Conservation (phyloP, 1,284 basidiomycete species). For the Vanrija sp. region DNA sequence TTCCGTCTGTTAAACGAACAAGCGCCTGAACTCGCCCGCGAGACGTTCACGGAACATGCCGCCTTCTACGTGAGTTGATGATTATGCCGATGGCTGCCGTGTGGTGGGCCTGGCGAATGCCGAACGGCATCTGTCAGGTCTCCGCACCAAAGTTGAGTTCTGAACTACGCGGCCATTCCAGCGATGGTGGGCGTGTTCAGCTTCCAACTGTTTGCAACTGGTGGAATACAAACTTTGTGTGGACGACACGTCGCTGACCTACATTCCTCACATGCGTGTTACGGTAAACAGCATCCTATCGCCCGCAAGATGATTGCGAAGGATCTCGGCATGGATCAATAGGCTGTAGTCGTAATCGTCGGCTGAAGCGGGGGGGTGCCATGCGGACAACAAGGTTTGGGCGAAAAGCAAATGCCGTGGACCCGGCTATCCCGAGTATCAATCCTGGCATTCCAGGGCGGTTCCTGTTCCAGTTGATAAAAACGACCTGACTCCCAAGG, state of each 20-base stretch:
- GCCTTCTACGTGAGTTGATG: constrained; percentile 49
- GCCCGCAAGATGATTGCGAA: constrained; percentile 49
- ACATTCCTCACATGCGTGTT: background rate
- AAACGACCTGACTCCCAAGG: too few species aligned
- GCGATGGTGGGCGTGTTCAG: too few species aligned
- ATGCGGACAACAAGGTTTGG: background rate
- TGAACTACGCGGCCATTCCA: too few species aligned
- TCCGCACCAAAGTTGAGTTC: too few species aligned
- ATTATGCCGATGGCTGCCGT: background rate
- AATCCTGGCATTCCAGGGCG: too few species aligned
- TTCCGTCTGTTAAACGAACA: constrained; percentile 52
- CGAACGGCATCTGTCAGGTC: too few species aligned
- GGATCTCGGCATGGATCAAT: constrained; percentile 37
- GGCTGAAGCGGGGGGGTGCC: background rate
- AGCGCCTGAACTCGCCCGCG: constrained; percentile 50
- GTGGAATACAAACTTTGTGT: background rate
- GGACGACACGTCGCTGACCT: background rate
- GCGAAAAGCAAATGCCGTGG: too few species aligned
- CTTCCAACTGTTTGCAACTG: background rate
- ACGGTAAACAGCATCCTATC: constrained; percentile 40
- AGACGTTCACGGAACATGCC: constrained; percentile 52
- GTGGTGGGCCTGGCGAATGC: background rate
- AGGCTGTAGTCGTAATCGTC: background rate
- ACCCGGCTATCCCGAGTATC: too few species aligned
- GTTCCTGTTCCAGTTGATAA: too few species aligned